phyloP scores from a whole-genome alignment of 148 eudicot genomes.

The Fallopia convolvulus region DNA sequence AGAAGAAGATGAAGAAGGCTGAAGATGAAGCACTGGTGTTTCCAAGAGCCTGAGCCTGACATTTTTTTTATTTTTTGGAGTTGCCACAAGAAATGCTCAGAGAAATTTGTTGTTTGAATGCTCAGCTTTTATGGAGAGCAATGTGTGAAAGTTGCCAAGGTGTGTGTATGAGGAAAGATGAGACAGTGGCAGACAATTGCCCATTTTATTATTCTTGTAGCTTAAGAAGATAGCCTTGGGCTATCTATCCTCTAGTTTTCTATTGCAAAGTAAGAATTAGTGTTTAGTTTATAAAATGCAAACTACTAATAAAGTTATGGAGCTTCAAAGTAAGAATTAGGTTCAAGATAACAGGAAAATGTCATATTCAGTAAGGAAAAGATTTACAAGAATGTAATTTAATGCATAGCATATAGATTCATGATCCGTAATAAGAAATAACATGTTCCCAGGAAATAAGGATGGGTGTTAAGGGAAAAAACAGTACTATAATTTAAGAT shows the following conservation, averaged over 20 bases:
- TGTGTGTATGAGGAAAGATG: slow-evolving; percentile 55
- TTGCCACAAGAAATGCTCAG: slow-evolving; percentile 11
- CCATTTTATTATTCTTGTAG: slow-evolving; percentile 22
- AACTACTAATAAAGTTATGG: background rate
- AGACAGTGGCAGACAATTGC: slow-evolving; percentile 80
- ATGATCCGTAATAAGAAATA: background rate
- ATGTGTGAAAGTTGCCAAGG: slow-evolving; percentile 57
- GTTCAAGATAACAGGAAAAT: too few species aligned
- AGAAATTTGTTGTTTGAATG: slow-evolving; percentile 10
- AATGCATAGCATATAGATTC: background rate
- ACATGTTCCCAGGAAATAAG: background rate
- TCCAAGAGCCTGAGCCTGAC: slow-evolving; percentile 37
- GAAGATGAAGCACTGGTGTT: slow-evolving; percentile 36
- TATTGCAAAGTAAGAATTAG: background rate
- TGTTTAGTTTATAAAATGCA: background rate
- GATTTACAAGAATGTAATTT: too few species aligned
- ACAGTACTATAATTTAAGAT: background rate
- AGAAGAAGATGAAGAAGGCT: slow-evolving; percentile 52
- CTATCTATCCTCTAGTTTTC: background rate
- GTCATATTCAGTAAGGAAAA: too few species aligned
- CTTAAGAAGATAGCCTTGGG: background rate
- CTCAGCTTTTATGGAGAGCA: slow-evolving; percentile 31
- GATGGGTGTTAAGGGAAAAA: background rate
- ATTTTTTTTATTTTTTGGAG: slow-evolving; percentile 32
- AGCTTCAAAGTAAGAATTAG: background rate